Conservation (phyloP, 306 rosid species). For the Begonia fuchsioides region DNA sequence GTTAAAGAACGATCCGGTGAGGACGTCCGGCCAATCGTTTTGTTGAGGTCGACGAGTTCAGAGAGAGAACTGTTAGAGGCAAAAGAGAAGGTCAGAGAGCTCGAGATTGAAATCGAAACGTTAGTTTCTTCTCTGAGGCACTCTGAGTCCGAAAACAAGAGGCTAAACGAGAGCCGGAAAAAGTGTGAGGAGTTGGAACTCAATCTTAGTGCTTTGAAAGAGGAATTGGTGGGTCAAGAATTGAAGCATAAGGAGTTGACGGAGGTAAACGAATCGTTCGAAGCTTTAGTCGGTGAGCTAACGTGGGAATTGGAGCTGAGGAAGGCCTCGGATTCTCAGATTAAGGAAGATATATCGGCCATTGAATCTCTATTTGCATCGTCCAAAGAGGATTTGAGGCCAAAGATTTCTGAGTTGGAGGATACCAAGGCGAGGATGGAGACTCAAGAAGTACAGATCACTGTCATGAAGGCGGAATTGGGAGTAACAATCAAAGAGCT, state of each 20-base stretch:
- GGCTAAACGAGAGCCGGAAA: constrained; percentile 45
- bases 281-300: constrained; percentile 35
- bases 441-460: constrained; percentile 35
- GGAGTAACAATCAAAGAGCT: constrained; percentile 25
- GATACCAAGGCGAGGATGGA: constrained; percentile 35
- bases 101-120: constrained; percentile 48
- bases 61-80: constrained; percentile 63
- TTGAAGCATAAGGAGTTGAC: constrained; percentile 47
- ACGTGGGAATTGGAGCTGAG: constrained; percentile 32
- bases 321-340: constrained; percentile 49
- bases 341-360: constrained; percentile 54
- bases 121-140: constrained; percentile 45
- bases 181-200: constrained; percentile 50
- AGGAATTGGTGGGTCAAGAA: constrained; percentile 63
- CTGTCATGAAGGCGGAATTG: constrained; percentile 29
- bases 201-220: constrained; percentile 39
- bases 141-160: constrained; percentile 60
- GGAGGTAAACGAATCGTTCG: constrained; percentile 55
- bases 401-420: constrained; percentile 49
- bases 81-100: constrained; percentile 69
- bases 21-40: constrained; percentile 14
- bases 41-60: constrained; percentile 38
- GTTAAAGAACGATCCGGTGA: constrained; percentile 16
- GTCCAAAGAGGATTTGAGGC: constrained; percentile 59
- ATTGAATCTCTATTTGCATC: constrained; percentile 38